phyloP scores from a whole-genome alignment of 2,329 filamentous ascomycete species.

The Fusarium brevicatenulatum region DNA sequence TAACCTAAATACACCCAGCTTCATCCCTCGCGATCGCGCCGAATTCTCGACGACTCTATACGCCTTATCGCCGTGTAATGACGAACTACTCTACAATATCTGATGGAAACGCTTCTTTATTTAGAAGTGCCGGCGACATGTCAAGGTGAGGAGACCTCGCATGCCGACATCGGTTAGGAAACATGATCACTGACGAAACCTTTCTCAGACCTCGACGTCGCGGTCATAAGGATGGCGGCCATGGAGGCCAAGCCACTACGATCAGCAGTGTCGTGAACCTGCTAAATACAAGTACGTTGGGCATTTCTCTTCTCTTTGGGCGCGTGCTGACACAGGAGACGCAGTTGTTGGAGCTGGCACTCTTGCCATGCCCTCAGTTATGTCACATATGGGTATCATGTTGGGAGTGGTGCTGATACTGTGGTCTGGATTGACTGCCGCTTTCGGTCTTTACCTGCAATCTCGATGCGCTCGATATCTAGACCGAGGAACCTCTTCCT shows the following conservation, averaged over 20 bases:
- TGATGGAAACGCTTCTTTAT: conserved; percentile 57
- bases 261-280: conserved; percentile 93
- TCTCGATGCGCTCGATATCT: conserved; percentile 92
- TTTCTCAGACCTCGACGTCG: conserved; percentile 64
- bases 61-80: conserved; percentile 53
- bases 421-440: conserved; percentile 89
- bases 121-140: conserved; percentile 58
- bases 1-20: neutral
- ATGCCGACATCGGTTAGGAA: conserved; percentile 15
- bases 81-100: conserved; percentile 64
- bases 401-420: conserved; percentile 85
- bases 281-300: conserved; percentile 85
- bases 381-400: conserved; percentile 94
- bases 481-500: conserved; percentile 87
- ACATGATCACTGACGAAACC: conserved; percentile 22
- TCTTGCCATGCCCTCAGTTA: conserved; percentile 92
- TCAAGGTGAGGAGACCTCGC: conserved; percentile 53
- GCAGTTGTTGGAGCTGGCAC: conserved; percentile 92
- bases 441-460: conserved; percentile 95
- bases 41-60: conserved; percentile 3
- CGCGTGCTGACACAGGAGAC: conserved; percentile 27
- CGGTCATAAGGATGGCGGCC: conserved; percentile 76
- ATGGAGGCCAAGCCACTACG: conserved; percentile 82
- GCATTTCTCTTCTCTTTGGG: conserved; percentile 15
- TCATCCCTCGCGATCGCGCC: conserved; percentile 12